Conservation (phyloP, 179 eudicot genomes). For the Silene vulgaris region DNA sequence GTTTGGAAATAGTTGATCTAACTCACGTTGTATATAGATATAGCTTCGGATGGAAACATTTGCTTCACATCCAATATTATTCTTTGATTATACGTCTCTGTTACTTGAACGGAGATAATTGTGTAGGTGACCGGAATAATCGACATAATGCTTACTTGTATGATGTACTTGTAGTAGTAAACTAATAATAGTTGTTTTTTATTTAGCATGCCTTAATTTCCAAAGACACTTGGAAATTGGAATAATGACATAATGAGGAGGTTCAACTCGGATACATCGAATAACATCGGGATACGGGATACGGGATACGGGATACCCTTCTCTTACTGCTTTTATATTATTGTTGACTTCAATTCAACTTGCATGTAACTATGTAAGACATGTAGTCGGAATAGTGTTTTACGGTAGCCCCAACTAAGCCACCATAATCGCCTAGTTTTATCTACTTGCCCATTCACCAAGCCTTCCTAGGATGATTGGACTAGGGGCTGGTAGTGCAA, state of each 20-base stretch:
- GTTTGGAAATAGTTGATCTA: constrained; percentile 35
- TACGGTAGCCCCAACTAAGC: too few species aligned
- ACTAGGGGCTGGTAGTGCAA: too few species aligned
- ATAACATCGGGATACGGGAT: neutral
- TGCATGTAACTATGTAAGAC: neutral
- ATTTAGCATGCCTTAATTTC: constrained; percentile 23
- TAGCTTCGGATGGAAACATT: constrained; percentile 11
- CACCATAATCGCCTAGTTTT: too few species aligned
- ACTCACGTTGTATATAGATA: constrained; percentile 24
- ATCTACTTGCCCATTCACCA: too few species aligned
- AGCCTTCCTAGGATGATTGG: too few species aligned
- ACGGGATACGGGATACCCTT: neutral
- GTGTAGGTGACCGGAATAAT: constrained; percentile 12
- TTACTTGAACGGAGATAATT: neutral
- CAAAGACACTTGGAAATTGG: neutral
- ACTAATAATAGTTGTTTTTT: constrained; percentile 22
- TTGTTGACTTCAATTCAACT: neutral
- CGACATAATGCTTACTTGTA: neutral
- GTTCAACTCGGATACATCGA: neutral
- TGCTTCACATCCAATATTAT: constrained; percentile 10
- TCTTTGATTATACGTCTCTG: constrained; percentile 18
- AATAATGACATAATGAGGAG: neutral
- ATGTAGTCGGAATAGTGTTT: too few species aligned
- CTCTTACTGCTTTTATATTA: neutral
- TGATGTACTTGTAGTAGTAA: neutral